Conservation (phyloP, 2,329 filamentous ascomycete genomes). For the Diaporthe sp. region DNA sequence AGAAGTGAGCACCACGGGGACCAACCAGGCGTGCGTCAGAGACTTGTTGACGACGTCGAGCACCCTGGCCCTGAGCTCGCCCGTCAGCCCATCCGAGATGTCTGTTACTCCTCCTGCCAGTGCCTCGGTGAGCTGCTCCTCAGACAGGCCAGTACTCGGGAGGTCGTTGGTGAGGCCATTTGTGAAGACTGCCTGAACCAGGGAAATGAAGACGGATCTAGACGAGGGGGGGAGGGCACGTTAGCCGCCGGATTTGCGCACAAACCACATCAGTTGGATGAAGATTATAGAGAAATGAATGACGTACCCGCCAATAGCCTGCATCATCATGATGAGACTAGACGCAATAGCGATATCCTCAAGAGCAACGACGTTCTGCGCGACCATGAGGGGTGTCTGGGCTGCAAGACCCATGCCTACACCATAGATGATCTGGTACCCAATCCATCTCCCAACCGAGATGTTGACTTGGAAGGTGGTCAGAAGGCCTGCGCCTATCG, state of each 20-base stretch:
- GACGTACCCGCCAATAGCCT: not conserved
- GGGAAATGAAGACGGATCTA: too few species aligned
- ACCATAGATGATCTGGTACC: constrained; percentile 30
- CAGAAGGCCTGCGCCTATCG: constrained; percentile 17
- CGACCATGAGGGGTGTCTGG: not conserved
- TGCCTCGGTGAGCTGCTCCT: too few species aligned
- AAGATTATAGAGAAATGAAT: too few species aligned
- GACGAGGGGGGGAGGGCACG: too few species aligned
- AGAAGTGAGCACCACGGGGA: not conserved
- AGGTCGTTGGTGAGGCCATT: too few species aligned
- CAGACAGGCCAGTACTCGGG: too few species aligned
- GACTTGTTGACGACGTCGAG: not conserved
- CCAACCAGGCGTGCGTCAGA: not conserved
- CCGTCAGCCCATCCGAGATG: too few species aligned
- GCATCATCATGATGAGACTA: not conserved
- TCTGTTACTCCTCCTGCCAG: too few species aligned
- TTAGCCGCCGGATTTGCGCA: too few species aligned
- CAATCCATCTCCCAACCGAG: constrained; percentile 20
- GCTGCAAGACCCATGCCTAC: not conserved
- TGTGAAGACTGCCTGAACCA: too few species aligned
- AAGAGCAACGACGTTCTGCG: not conserved
- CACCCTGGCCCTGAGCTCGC: not conserved
- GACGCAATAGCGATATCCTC: not conserved
- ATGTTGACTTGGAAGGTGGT: not conserved
- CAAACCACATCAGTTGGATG: too few species aligned